phyloP scores from a whole-genome alignment of 2,329 filamentous ascomycete genomes.

The Saccharata proteae region DNA sequence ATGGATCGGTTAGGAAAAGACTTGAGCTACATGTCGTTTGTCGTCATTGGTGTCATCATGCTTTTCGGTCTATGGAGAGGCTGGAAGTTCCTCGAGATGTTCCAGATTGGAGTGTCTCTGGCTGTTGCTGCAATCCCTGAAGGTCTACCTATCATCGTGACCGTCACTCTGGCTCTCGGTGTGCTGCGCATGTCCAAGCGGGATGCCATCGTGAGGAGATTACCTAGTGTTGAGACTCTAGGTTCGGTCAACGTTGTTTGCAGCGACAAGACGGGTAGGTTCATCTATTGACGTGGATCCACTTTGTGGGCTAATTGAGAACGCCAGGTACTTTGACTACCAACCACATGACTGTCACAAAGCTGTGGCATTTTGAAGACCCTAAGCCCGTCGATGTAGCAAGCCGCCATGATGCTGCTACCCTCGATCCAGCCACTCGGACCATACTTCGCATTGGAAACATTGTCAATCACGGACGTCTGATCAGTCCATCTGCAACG shows the following conservation, averaged over 20 bases:
- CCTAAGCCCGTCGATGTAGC: constrained; percentile 43
- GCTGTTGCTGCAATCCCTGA: constrained; percentile 95
- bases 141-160: constrained; percentile 94
- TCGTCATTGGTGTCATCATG: constrained; percentile 86
- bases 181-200: constrained; percentile 93
- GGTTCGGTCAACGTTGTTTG: constrained; percentile 99
- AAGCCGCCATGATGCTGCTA: constrained; percentile 37
- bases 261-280: constrained; percentile 81
- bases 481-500: constrained; percentile 60
- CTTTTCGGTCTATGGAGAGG: constrained; percentile 83
- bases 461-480: constrained; percentile 85
- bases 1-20: constrained; percentile 98
- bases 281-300: neutral
- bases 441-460: constrained; percentile 86
- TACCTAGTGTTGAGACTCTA: constrained; percentile 93
- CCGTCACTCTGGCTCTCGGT: constrained; percentile 85
- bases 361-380: constrained; percentile 87
- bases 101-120: constrained; percentile 92
- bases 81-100: constrained; percentile 82
- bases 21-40: constrained; percentile 91
- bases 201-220: constrained; percentile 86
- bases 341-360: constrained; percentile 96
- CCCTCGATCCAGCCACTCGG: constrained; percentile 61
- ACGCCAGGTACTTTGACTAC: constrained; percentile 84
- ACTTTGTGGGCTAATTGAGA: constrained; percentile 10